phyloP scores from a whole-genome alignment of 2,329 filamentous ascomycete species.

The Alternaria postmessia region DNA sequence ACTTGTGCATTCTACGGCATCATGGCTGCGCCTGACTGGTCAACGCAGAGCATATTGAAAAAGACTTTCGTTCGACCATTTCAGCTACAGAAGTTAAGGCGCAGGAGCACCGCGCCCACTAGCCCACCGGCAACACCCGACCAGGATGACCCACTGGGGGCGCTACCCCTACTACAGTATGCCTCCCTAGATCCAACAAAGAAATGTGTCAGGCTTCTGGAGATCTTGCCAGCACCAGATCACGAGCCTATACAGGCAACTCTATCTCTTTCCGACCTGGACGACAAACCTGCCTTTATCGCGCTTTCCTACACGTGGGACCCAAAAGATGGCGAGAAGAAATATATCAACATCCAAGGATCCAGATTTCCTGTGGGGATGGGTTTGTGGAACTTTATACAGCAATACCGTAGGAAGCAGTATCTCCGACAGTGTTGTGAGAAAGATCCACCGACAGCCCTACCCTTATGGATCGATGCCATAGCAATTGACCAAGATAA shows the following conservation, averaged over 20 bases:
- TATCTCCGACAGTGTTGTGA: slow-evolving; percentile 9
- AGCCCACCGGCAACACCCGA: not conserved
- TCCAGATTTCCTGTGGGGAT: slow-evolving; percentile 14
- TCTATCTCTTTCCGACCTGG: slow-evolving; percentile 14
- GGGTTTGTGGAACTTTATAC: slow-evolving; percentile 24
- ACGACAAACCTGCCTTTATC: slow-evolving; percentile 18
- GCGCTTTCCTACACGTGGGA: slow-evolving; percentile 30
- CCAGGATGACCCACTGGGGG: not conserved
- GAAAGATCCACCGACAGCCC: not conserved
- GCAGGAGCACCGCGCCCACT: slow-evolving; percentile 4
- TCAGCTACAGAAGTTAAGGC: slow-evolving; percentile 2
- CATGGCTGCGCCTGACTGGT: not conserved
- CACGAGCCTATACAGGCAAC: slow-evolving; percentile 10
- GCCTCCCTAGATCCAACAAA: slow-evolving; percentile 8
- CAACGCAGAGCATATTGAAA: slow-evolving; percentile 7
- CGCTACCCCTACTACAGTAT: slow-evolving; percentile 10
- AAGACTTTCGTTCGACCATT: slow-evolving; percentile 15
- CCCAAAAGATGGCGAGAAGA: slow-evolving; percentile 9
- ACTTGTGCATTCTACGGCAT: not conserved
- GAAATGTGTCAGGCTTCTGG: slow-evolving; percentile 18
- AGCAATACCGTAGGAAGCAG: slow-evolving; percentile 20
- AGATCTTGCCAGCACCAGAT: slow-evolving; percentile 12
- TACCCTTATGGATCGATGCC: slow-evolving; percentile 24
- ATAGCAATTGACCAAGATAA: slow-evolving; percentile 23
- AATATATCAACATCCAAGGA: slow-evolving; percentile 15